A percentile compares a stretch with the other conserved stretches of the same genome.
phyloP scores from a whole-genome alignment of 805 yeast genomes.

The Monosporozyma servazzii region DNA sequence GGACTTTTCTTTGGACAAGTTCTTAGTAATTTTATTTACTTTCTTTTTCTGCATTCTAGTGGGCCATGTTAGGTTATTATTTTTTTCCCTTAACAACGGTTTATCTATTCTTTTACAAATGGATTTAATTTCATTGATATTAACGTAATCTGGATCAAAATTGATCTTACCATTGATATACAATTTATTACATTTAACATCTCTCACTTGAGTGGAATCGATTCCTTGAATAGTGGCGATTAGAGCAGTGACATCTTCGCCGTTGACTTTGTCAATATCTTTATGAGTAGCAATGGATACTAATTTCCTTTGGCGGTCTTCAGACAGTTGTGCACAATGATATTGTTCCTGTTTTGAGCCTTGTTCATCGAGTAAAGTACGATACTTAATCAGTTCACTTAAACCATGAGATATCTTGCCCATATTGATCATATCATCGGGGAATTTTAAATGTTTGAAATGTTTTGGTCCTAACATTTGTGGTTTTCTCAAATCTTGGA shows the following conservation, averaged over 20 bases:
- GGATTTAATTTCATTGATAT: slow-evolving; percentile 14
- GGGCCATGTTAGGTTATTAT: slow-evolving; percentile 21
- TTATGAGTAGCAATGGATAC: neutral
- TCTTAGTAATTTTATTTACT: neutral
- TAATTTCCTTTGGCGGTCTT: neutral
- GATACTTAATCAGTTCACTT: slow-evolving; percentile 3
- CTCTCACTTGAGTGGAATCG: slow-evolving; percentile 15
- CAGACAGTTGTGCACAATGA: neutral
- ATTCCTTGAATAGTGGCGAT: slow-evolving; percentile 18
- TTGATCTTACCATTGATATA: slow-evolving; percentile 3
- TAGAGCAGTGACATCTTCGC: neutral
- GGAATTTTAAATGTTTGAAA: slow-evolving; percentile 15
- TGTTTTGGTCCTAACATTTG: slow-evolving; percentile 13
- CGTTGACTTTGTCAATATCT: neutral
- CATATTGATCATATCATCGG: slow-evolving; percentile 12
- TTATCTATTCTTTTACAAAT: slow-evolving; percentile 20
- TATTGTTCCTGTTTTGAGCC: neutral
- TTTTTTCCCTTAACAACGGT: slow-evolving; percentile 14
- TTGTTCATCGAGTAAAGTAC: neutral
- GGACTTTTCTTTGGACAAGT: neutral
- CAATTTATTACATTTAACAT: slow-evolving; percentile 5
- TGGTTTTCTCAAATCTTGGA: slow-evolving; percentile 13
- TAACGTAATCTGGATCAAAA: slow-evolving; percentile 8
- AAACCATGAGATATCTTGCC: slow-evolving; percentile 5
- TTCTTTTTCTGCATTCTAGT: slow-evolving; percentile 9